Base-by-base conservation (phyloP, 2,329 filamentous ascomycete species). In the Diaporthe vaccinii region DNA sequence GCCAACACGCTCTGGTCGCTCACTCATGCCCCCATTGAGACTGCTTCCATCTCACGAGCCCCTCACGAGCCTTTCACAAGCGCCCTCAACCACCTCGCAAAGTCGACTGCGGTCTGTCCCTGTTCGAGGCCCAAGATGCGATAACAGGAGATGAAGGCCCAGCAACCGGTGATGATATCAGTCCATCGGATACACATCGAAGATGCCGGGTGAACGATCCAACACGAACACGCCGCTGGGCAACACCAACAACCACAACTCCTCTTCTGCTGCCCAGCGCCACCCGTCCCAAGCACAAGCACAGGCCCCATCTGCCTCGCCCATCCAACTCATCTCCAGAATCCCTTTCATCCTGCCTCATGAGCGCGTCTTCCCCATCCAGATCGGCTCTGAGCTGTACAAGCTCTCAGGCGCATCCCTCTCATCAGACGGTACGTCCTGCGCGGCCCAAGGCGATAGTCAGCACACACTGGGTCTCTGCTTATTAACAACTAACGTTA, bases 351-450 rank as follows among this genome's bases (percentile, higher is more conserved):
- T 92, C 71, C 86, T 94, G 25, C 93, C 93, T 4, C 91, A 93
- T 78, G 91, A 93, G 81, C 92, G 92, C 79, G 92, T 94, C 25
- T 95, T 94, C 77, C 92, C 93, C 2, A 92, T 94, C 76, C 93
- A 94, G 83, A 93, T 94, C 78, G 93, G 93, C 25, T 90, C 90
- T 22, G 91, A 93, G 83, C 85, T 94, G 70, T 94, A 94, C 80
- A 92, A 93, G 82, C 87, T 94, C 70, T 94, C 93, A 2, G 93
- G 93, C 39, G 93, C 93, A 28, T 94, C 93, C 3, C 86, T 94
- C 65, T 94, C 92, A 22, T 94, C 92, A 55, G 93, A 95, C 84
- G 91, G 92, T 93, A 81, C 81, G 90, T 75, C 51, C 1, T 22
- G 12, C n/a, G 17, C n/a, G 25, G 2, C 41, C 57, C 22, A 44